These are phyloP conservation scores for Trypanosoma scelopori DNA, from an alignment of 208 protist species.

Conservation along the genomic window DNA sequence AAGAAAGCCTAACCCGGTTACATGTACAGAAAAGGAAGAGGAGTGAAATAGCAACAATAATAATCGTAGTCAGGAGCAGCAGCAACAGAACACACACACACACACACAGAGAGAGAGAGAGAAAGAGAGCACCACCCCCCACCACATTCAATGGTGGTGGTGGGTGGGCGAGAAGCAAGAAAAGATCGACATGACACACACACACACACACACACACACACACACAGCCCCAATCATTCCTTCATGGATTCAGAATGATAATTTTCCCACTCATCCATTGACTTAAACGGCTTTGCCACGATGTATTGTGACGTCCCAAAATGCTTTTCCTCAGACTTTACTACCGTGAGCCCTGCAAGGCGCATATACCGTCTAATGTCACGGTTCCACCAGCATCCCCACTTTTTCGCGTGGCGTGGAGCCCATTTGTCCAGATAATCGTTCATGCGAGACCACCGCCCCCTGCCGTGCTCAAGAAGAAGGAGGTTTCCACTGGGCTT, in stretches of 20 bases:
- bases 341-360: conserved; percentile 61
- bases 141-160: too few relatives aligned
- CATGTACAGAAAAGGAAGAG: neutral
- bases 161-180: too few relatives aligned
- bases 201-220: too few relatives aligned
- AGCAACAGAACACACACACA: too few relatives aligned
- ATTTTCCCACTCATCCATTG: conserved; percentile 69
- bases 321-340: conserved; percentile 72
- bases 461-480: conserved; percentile 87
- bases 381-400: conserved; percentile 91
- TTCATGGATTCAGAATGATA: conserved; percentile 9
- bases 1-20: too few relatives aligned
- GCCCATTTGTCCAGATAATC: conserved; percentile 86
- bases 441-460: conserved; percentile 65
- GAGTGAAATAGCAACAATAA: neutral
- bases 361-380: conserved; percentile 76
- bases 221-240: neutral
- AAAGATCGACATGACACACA: too few relatives aligned
- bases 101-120: too few relatives aligned
- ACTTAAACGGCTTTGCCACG: conserved; percentile 79
- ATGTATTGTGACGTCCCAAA: conserved; percentile 90
- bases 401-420: conserved; percentile 74
- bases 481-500: conserved; percentile 86
- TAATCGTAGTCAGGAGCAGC: too few relatives aligned
- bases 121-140: too few relatives aligned